Percentiles rank a stretch among this genome's conserved stretches.
phyloP scores from a whole-genome alignment of 2,329 filamentous ascomycete genomes.

The Fusarium sp. region DNA sequence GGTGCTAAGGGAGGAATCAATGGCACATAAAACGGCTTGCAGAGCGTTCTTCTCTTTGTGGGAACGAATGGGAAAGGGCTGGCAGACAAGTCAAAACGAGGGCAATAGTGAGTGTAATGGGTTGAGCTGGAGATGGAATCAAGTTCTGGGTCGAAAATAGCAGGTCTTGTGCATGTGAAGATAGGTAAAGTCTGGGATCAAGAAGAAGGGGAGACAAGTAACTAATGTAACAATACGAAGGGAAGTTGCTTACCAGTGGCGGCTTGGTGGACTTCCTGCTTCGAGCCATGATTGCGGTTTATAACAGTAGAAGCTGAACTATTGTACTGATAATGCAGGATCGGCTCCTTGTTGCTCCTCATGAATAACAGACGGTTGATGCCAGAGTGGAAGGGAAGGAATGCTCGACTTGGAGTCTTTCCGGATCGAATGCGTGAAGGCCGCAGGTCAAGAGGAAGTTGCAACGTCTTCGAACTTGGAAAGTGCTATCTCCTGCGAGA shows the following conservation, averaged over 20 bases:
- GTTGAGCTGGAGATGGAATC: slow-evolving; percentile 33
- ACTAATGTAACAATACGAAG: slow-evolving; percentile 4
- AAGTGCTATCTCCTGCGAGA: background rate
- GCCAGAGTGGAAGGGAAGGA: background rate
- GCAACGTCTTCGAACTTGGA: background rate
- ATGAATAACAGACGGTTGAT: background rate
- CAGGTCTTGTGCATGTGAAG: slow-evolving; percentile 31
- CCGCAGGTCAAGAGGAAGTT: slow-evolving; percentile 5
- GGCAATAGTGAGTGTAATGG: slow-evolving; percentile 25
- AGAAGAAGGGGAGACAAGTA: slow-evolving; percentile 34
- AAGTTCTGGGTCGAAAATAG: slow-evolving; percentile 39
- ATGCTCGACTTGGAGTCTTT: background rate
- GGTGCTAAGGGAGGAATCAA: background rate
- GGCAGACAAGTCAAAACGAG: slow-evolving; percentile 32
- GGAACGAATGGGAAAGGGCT: slow-evolving; percentile 45
- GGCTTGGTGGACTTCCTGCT: slow-evolving; percentile 34
- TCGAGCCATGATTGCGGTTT: slow-evolving; percentile 31
- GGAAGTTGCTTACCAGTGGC: slow-evolving; percentile 31
- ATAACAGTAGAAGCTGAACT: background rate
- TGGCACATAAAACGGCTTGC: slow-evolving; percentile 5
- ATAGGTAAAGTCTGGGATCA: slow-evolving; percentile 11
- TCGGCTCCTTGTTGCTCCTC: background rate
- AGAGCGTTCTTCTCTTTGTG: slow-evolving; percentile 2
- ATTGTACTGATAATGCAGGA: background rate
- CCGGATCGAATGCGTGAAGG: background rate